A percentile compares a stretch with the other conserved stretches of the same genome.
Conservation (phyloP, 306 rosid genomes). For the Malus sieversii region DNA sequence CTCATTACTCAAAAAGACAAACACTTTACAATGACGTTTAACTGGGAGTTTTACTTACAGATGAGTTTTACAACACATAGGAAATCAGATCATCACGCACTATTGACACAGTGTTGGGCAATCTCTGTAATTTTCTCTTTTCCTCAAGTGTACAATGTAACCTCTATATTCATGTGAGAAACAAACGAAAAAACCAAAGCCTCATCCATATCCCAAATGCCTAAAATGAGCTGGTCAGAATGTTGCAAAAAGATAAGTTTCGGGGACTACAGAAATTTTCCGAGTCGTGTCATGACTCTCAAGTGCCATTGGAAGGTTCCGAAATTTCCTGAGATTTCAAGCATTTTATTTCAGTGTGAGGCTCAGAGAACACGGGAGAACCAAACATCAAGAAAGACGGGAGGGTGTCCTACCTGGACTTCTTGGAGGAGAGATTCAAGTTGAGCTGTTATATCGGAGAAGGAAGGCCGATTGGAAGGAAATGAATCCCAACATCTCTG, state of each 20-base stretch:
- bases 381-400: background rate
- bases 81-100: background rate
- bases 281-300: constrained; percentile 18
- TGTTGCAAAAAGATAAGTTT: constrained; percentile 1
- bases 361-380: background rate
- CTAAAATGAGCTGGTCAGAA: constrained; percentile 29
- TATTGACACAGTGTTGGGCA: background rate
- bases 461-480: constrained; percentile 71
- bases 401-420: constrained; percentile 39
- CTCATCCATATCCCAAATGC: constrained; percentile 26
- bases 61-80: background rate
- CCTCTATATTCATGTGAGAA: constrained; percentile 30
- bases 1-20: background rate
- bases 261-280: background rate
- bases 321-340: constrained; percentile 47
- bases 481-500: constrained; percentile 85
- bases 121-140: constrained; percentile 17
- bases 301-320: constrained; percentile 36
- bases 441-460: constrained; percentile 60
- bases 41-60: background rate
- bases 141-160: constrained; percentile 31
- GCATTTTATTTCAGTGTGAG: background rate
- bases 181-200: constrained; percentile 22
- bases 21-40: background rate
- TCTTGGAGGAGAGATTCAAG: constrained; percentile 60